Evolutionary conservation across 1,284 basidiomycete species (phyloP).

Genomic region (Rhodotorula sp.): DNA sequence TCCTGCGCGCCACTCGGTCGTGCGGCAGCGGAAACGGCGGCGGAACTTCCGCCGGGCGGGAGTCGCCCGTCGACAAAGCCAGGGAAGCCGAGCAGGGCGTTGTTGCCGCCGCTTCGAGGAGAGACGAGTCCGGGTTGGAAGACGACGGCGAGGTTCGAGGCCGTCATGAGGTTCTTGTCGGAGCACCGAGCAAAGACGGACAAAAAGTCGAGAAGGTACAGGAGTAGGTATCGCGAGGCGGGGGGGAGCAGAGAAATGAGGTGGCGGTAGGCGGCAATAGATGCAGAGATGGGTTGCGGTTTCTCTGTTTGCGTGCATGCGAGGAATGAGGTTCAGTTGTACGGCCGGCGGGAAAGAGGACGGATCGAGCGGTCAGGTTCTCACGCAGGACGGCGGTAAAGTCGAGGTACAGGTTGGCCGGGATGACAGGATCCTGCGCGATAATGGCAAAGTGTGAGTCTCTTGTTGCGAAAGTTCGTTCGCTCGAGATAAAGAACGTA

Average conservation of each 20-base stretch:
- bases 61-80: slow-evolving; percentile 35
- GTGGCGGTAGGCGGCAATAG: slow-evolving; percentile 74
- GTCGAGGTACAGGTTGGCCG: slow-evolving; percentile 78
- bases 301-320: slow-evolving; percentile 10
- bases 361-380: slow-evolving; percentile 38
- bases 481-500: slow-evolving; percentile 52
- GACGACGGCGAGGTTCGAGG: slow-evolving; percentile 88
- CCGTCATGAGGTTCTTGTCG: slow-evolving; percentile 93
- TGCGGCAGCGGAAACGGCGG: background rate
- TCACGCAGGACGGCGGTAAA: slow-evolving; percentile 78
- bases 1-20: slow-evolving; percentile 47
- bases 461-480: background rate
- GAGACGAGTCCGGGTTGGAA: slow-evolving; percentile 90
- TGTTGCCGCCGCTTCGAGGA: slow-evolving; percentile 64
- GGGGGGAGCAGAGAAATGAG: slow-evolving; percentile 82
- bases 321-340: background rate
- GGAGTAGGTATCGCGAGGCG: slow-evolving; percentile 86
- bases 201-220: slow-evolving; percentile 93
- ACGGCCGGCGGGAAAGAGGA: background rate
- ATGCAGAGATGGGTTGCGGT: slow-evolving; percentile 29
- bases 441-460: too few species aligned
- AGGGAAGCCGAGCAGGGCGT: slow-evolving; percentile 42
- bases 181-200: slow-evolving; percentile 90
- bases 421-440: slow-evolving; percentile 81
- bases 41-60: slow-evolving; percentile 11